Conservation (phyloP, 202 grass and related monocot genomes). For the Hordeum pubiflorum region DNA sequence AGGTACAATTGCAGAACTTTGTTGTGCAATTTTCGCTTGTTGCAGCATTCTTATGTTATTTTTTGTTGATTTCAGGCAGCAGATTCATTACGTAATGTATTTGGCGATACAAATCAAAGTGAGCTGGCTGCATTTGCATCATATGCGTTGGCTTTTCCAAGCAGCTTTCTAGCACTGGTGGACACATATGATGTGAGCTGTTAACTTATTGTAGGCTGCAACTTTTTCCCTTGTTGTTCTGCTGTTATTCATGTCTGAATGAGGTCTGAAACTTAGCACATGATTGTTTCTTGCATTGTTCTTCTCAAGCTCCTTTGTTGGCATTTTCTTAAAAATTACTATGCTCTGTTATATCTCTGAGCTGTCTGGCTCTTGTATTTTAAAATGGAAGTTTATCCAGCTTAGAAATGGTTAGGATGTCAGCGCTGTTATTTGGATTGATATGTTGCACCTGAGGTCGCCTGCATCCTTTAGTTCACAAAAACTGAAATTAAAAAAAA, state of each 20-base stretch:
- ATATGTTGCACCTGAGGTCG: not conserved
- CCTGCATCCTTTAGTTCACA: not conserved
- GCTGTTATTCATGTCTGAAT: slow-evolving; percentile 7
- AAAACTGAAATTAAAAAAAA: not conserved
- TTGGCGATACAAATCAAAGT: slow-evolving; percentile 92
- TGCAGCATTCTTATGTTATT: slow-evolving; percentile 23
- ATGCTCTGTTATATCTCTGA: not conserved
- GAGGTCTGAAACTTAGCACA: not conserved
- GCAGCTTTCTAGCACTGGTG: slow-evolving; percentile 80
- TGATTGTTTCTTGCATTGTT: not conserved
- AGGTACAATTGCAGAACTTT: slow-evolving; percentile 42
- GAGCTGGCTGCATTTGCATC: slow-evolving; percentile 85
- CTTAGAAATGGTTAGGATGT: slow-evolving; percentile 6
- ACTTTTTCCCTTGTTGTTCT: slow-evolving; percentile 7
- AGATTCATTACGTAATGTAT: slow-evolving; percentile 51
- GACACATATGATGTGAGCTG: slow-evolving; percentile 94
- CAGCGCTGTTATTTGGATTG: not conserved
- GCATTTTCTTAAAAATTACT: not conserved
- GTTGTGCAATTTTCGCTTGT: not conserved
- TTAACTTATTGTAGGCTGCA: slow-evolving; percentile 19
- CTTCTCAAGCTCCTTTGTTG: not conserved
- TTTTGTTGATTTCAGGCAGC: slow-evolving; percentile 40
- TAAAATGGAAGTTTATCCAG: not conserved
- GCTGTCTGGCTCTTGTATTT: not conserved
- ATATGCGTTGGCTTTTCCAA: slow-evolving; percentile 94